Evolutionary conservation across 768 basidiomycete species (phyloP), one percentile per base, ranked within the genome.

Genomic region (Mycena vitilis): DNA sequence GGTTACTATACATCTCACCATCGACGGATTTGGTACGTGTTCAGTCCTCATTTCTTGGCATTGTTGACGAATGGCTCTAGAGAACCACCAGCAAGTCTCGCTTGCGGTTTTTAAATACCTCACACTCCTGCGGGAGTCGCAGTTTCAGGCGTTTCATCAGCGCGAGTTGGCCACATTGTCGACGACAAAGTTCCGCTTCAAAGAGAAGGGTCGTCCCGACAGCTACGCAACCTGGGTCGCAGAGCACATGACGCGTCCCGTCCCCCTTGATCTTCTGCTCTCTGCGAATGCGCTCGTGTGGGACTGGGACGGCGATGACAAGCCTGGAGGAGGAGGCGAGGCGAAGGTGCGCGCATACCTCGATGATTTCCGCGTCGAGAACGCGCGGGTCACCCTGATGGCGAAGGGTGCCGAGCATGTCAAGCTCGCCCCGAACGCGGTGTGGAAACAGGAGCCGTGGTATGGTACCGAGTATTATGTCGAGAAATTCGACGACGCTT

Each of bases 381-480:
- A 88, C 66, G 87, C 90, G 54, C 84, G 94, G 23, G 88, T 91
- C 23, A 88, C 93, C 30, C 78, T 99, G 47, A 94, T 95, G 87
- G 91, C 91, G n/a, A 89, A 89, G 76, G 87, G 86, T 49, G 87
- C 89, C 68, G 91, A 90, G 47, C 81, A 92, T 61, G 77, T 79
- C 30, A 88, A 85, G 65, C 66, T 86, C 37, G 81, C 82, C 16
- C 76, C 83, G 20, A 78, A 80, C 44, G 72, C 78, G 12, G 65
- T 74, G 16, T 95, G 94, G 94, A 75, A 86, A 71, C 88, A 86
- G 51, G 98, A 99, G 79, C 90, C 91, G 49, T 95, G 95, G 89
- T 99, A 99, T 78, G 95, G 92, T 6, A 98, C 98, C 2, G 86
- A 88, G 69, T 98, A 96, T 78, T 83, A 83, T 42, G 88, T 96